Percentiles rank a stretch among this genome's conserved stretches.
These are phyloP conservation scores for Gigaspora rosea DNA, from an alignment of 192 early-diverging fungal genomes.

Conservation along the genomic window DNA sequence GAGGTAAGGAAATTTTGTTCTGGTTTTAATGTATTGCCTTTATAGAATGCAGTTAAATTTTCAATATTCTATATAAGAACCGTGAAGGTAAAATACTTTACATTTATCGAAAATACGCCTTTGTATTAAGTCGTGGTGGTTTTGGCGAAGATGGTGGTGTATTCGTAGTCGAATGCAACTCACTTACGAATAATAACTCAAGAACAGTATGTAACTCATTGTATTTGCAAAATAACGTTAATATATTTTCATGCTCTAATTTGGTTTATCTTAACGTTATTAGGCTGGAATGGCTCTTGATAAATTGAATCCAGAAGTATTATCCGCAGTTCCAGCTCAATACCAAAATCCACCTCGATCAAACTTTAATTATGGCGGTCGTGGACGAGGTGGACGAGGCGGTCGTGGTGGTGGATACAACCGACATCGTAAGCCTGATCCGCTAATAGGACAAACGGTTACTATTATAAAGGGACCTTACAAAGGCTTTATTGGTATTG, in stretches of 20 bases:
- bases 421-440: constrained; percentile 47
- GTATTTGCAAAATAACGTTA: too few relatives aligned
- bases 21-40: background rate
- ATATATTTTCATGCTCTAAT: background rate
- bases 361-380: constrained; percentile 37
- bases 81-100: constrained; percentile 78
- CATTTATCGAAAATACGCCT: constrained; percentile 79
- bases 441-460: constrained; percentile 76
- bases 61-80: constrained; percentile 26
- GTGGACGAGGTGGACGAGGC: constrained; percentile 51
- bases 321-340: constrained; percentile 22
- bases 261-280: background rate
- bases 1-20: constrained; percentile 40
- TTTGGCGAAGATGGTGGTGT: constrained; percentile 71
- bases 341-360: background rate
- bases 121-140: constrained; percentile 72
- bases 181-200: constrained; percentile 57
- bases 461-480: constrained; percentile 83
- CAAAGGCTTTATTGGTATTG: constrained; percentile 98
- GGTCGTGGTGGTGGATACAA: constrained; percentile 49
- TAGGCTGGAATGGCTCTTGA: constrained; percentile 2
- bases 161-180: constrained; percentile 70
- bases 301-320: constrained; percentile 41
- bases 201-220: constrained; percentile 35
- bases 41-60: background rate